Conservation (phyloP, 352 stramenopile species). For the Phytophthora colocasiae region DNA sequence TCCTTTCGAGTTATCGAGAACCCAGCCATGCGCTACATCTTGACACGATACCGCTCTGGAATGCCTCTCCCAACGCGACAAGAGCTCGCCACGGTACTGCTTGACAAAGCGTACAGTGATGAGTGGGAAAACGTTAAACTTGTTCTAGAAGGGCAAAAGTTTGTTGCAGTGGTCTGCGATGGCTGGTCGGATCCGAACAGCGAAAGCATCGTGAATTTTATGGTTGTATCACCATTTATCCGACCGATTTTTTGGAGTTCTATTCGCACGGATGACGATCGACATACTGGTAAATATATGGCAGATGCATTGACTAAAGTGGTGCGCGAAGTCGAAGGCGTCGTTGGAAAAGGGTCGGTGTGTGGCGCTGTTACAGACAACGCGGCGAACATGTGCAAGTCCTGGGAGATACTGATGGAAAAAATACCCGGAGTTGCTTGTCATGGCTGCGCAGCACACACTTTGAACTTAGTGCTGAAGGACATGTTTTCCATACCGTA, state of each 20-base stretch:
- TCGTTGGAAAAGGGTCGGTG: neutral
- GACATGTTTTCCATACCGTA: neutral
- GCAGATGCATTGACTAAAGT: neutral
- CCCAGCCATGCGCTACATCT: no score
- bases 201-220: constrained; percentile 20
- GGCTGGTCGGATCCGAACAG: constrained; percentile 11
- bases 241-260: constrained; percentile 17
- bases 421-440: neutral
- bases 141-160: no score
- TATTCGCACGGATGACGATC: constrained; percentile 8
- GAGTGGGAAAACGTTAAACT: no score
- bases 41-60: no score
- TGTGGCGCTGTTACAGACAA: constrained; percentile 9
- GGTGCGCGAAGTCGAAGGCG: constrained; percentile 4
- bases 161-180: no score
- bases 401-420: constrained; percentile 10
- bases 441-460: constrained; percentile 18
- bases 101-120: no score
- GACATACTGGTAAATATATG: constrained; percentile 18
- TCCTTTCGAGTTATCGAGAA: no score
- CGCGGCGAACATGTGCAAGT: constrained; percentile 9
- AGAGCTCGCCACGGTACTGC: neutral
- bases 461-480: constrained; percentile 11
- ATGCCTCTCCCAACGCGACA: no score
- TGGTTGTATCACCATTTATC: constrained; percentile 9